These are phyloP conservation scores for Saksenaea oblongispora DNA, from an alignment of 371 early-diverging fungal species.

Conservation along the genomic window DNA sequence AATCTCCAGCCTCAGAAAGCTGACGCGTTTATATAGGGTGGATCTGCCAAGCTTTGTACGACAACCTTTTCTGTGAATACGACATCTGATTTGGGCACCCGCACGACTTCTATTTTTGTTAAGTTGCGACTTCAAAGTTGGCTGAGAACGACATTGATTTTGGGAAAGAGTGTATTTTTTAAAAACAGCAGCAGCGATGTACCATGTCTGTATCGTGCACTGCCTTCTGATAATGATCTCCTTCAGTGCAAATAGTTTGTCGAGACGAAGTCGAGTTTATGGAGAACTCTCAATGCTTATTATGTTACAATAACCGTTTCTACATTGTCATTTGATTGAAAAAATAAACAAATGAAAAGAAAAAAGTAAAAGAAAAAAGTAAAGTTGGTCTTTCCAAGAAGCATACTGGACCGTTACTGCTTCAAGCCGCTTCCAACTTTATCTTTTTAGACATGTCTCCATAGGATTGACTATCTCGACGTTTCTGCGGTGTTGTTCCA, in stretches of 20 bases:
- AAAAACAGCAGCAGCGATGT: background rate
- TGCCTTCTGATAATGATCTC: too few relatives aligned
- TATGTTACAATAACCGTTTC: constrained; percentile 4
- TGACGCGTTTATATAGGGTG: too few relatives aligned
- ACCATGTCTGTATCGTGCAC: background rate
- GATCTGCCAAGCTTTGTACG: too few relatives aligned
- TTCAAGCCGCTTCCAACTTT: constrained; percentile 9
- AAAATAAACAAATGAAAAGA: constrained; percentile 3
- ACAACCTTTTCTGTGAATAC: too few relatives aligned
- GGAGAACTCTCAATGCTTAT: background rate
- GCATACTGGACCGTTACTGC: background rate
- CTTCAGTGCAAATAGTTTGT: too few relatives aligned
- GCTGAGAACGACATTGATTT: too few relatives aligned
- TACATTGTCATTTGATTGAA: constrained; percentile 3
- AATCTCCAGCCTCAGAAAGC: too few relatives aligned
- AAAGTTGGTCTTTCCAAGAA: background rate
- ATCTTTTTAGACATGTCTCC: constrained; percentile 8
- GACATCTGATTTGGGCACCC: too few relatives aligned
- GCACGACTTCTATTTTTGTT: too few relatives aligned
- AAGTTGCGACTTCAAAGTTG: too few relatives aligned
- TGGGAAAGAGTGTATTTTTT: too few relatives aligned
- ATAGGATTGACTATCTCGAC: constrained; percentile 7
- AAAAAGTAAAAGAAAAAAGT: background rate
- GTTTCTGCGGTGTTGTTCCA: constrained; percentile 10
- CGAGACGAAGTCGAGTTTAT: background rate